phyloP scores from a whole-genome alignment of 306 rosid species.

The Sicyos edulis region DNA sequence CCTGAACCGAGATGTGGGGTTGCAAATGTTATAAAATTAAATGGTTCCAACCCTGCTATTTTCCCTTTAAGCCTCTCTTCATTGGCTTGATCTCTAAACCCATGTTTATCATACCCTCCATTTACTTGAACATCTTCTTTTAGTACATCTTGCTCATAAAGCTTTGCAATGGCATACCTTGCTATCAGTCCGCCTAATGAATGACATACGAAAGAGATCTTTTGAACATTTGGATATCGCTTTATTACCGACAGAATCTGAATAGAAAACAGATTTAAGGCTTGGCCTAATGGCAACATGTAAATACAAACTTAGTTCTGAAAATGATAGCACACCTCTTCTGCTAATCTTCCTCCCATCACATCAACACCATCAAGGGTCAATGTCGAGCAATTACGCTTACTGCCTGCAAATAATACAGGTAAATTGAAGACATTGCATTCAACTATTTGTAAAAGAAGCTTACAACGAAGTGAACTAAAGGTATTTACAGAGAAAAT shows the following conservation, averaged over 20 bases:
- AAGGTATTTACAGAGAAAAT: neutral
- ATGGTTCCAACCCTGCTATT: constrained; percentile 79
- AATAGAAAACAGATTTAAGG: neutral
- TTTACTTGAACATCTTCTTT: constrained; percentile 29
- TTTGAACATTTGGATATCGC: constrained; percentile 50
- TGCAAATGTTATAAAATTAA: constrained; percentile 72
- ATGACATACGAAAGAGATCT: constrained; percentile 72
- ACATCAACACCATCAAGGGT: constrained; percentile 86
- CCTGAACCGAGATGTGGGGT: constrained; percentile 93
- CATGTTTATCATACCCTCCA: constrained; percentile 34
- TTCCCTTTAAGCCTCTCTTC: constrained; percentile 35
- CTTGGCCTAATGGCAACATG: neutral
- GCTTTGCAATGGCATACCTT: constrained; percentile 73
- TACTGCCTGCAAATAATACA: constrained; percentile 65
- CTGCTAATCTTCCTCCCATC: constrained; percentile 75
- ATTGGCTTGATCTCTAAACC: constrained; percentile 32
- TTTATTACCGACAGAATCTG: constrained; percentile 63
- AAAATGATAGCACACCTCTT: constrained; percentile 46
- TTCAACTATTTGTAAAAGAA: neutral
- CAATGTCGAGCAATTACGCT: constrained; percentile 51
- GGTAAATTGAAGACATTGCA: constrained; percentile 19
- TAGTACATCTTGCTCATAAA: constrained; percentile 44
- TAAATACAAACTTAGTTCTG: constrained; percentile 6
- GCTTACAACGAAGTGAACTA: neutral
- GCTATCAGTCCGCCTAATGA: constrained; percentile 78